Base-by-base conservation (phyloP, 2,329 filamentous ascomycete genomes). In the Aspergillus caelatus region DNA sequence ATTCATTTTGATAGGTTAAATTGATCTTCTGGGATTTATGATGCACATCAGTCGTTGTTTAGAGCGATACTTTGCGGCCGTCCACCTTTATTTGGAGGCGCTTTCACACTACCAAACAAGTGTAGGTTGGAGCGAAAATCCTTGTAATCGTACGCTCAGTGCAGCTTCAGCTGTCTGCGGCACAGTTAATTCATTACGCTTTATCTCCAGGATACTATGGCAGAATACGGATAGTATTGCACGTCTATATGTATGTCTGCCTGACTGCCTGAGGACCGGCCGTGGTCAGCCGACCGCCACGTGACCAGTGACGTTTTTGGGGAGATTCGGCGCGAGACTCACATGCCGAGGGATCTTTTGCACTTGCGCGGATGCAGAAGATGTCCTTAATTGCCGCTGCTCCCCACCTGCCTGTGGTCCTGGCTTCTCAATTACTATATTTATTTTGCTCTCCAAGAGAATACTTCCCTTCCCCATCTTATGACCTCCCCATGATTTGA, bases 291-390 rank as follows among this genome's bases (percentile, higher is more conserved):
- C 32, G 48, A 32, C 48, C 8, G 0, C 57, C 74, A 77, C 75
- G 75, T 78, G 75, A 73, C 67, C 68, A 74, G 34, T 77, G 70
- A 73, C 73, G 71, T 76, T 70, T 50, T 43, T 39, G 52, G 57
- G 69, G 67, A 9, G 16, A 58, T 67, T 68, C 67, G 68, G 70
- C 67, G 62, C 56, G 62, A 4, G 46, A 56, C 74, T 77, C 76
- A 78, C 77, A 78, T 78, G 76, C 77, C 77, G 75, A 78, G 77
- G 52, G 77, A 71, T 73, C 71, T 73, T 71, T 72, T 64, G 48
- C 58, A 57, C 58, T 65, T 66, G 64, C 65, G 66, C 71, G 71
- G 71, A 72, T 63, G 62, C 68, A 67, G 61, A 54, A 19, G 34
- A 62, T 66, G 61, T 59, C 60, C 55, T 65, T 70, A 71, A 66